Conservation (phyloP, 1,139 yeast genomes). For the Candida buenavistaensis region DNA sequence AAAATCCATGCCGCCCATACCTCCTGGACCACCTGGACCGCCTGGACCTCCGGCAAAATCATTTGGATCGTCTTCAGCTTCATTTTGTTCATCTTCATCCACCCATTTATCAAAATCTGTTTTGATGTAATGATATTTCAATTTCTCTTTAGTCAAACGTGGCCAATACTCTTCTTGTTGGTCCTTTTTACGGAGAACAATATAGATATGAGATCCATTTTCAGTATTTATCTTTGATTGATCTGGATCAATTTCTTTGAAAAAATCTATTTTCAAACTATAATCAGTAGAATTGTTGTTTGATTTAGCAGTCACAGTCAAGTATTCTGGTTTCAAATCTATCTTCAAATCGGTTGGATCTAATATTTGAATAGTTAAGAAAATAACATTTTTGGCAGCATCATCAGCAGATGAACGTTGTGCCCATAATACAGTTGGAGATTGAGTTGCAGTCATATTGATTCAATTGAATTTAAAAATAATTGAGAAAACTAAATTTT, state of each 20-base stretch:
- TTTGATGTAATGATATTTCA: slow-evolving; percentile 71
- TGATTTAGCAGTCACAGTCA: slow-evolving; percentile 60
- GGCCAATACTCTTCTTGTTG: slow-evolving; percentile 85
- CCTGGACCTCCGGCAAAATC: slow-evolving; percentile 42
- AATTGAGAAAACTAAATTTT: too few species aligned
- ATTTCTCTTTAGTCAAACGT: slow-evolving; percentile 75
- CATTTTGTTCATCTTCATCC: slow-evolving; percentile 91
- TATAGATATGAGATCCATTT: slow-evolving; percentile 67
- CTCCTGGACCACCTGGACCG: slow-evolving; percentile 29
- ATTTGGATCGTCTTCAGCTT: slow-evolving; percentile 48
- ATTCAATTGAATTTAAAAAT: not conserved
- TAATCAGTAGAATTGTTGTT: slow-evolving; percentile 48
- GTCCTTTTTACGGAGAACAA: slow-evolving; percentile 70
- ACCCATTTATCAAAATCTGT: slow-evolving; percentile 98
- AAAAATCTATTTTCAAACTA: slow-evolving; percentile 67
- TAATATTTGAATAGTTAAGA: slow-evolving; percentile 69
- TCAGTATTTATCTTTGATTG: slow-evolving; percentile 60
- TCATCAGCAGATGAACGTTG: slow-evolving; percentile 83
- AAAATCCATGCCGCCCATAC: slow-evolving; percentile 22
- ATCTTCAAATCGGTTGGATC: slow-evolving; percentile 69
- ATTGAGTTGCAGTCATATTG: slow-evolving; percentile 10
- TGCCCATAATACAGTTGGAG: slow-evolving; percentile 77
- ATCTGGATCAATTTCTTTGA: slow-evolving; percentile 67
- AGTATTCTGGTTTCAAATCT: slow-evolving; percentile 56
- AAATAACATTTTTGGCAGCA: slow-evolving; percentile 70